phyloP scores from a whole-genome alignment of 768 basidiomycete genomes.

The Rhizopogon salebrosus region DNA sequence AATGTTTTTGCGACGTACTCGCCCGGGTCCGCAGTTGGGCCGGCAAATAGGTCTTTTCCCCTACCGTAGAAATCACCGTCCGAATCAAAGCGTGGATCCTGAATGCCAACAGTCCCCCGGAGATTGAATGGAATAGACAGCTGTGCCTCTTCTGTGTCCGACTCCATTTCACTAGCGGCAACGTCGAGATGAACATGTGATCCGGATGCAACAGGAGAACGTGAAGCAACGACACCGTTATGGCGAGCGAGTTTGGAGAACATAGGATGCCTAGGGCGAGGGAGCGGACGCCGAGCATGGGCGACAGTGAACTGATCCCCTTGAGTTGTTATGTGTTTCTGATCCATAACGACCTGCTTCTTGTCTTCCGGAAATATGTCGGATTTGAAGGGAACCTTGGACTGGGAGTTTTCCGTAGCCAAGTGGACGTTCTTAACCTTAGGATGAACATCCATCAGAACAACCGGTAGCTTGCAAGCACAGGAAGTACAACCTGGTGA shows the following conservation, averaged over 20 bases:
- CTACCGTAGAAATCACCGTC: constrained; percentile 46
- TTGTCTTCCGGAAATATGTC: not conserved
- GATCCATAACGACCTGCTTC: too few species aligned
- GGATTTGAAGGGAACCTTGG: not conserved
- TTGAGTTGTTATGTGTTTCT: too few species aligned
- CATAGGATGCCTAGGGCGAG: not conserved
- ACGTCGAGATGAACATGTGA: constrained; percentile 8
- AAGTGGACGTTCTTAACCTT: not conserved
- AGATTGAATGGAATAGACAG: not conserved
- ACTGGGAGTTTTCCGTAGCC: not conserved
- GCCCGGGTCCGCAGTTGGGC: constrained; percentile 41
- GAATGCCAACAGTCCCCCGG: too few species aligned
- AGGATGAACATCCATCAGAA: not conserved
- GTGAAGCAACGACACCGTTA: not conserved
- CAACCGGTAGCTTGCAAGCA: not conserved
- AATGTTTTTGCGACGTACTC: constrained; percentile 34
- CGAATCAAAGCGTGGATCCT: constrained; percentile 31
- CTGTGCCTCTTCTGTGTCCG: not conserved
- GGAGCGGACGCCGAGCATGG: too few species aligned
- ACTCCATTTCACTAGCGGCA: not conserved
- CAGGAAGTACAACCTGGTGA: not conserved
- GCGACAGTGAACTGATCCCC: too few species aligned
- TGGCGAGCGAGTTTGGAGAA: not conserved
- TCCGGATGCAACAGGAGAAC: constrained; percentile 13
- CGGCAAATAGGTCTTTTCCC: constrained; percentile 38